Percentiles rank a stretch among this genome's conserved stretches.
Evolutionary conservation across 2,329 filamentous ascomycete species (phyloP).

Genomic region (Aspergillus tanneri): DNA sequence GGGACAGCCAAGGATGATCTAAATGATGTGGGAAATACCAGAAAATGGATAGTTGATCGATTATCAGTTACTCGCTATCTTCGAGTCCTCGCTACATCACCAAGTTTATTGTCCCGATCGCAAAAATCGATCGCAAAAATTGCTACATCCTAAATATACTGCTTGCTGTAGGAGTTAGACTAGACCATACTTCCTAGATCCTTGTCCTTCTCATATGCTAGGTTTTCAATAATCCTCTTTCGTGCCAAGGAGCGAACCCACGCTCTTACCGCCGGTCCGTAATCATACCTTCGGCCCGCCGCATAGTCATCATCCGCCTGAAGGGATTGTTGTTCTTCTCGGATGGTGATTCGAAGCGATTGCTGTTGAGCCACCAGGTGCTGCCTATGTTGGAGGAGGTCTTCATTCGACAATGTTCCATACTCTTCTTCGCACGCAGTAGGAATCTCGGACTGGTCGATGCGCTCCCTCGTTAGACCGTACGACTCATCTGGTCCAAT

Average conservation of each 20-base stretch:
- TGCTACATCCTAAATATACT: too few relatives aligned
- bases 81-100: too few relatives aligned
- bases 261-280: constrained; percentile 64
- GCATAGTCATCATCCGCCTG: constrained; percentile 43
- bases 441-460: constrained; percentile 36
- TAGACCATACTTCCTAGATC: too few relatives aligned
- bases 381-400: constrained; percentile 33
- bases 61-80: too few relatives aligned
- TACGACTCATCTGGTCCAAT: constrained; percentile 40
- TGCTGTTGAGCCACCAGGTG: constrained; percentile 33
- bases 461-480: constrained; percentile 30
- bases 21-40: too few relatives aligned
- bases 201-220: constrained; percentile 22
- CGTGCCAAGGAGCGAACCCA: constrained; percentile 70
- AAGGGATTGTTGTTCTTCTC: constrained; percentile 41
- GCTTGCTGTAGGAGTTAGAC: too few relatives aligned
- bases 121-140: too few relatives aligned
- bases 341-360: constrained; percentile 36
- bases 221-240: constrained; percentile 56
- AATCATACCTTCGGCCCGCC: constrained; percentile 56
- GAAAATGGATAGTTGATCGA: too few relatives aligned
- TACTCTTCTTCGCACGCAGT: constrained; percentile 25
- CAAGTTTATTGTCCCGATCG: too few relatives aligned
- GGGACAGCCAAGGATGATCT: too few relatives aligned
- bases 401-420: constrained; percentile 21